Base-by-base conservation (phyloP, 2,329 filamentous ascomycete species). In the Sporothrix curviconia region DNA sequence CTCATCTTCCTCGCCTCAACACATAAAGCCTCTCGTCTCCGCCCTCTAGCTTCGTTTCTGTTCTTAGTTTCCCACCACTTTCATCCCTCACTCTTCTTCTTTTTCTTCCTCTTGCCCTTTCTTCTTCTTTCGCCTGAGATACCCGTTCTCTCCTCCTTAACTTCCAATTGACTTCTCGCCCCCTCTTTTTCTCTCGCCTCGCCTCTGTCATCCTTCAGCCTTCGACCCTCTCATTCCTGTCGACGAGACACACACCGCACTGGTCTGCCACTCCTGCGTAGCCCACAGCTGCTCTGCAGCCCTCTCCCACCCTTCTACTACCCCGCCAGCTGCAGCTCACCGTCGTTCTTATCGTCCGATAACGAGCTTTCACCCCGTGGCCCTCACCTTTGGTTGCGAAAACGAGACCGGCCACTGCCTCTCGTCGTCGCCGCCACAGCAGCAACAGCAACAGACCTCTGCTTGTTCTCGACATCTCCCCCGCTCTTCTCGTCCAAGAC, bases 61-160 rank as follows among this genome's bases (percentile, higher is more conserved):
- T 19, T 30, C 24, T 30, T 30, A 22, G 47, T 34, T 42, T 39
- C 25, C 51, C 46, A 37, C 36, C 55, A 51, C 9, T 57, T 57
- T 39, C 46, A 32, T n/a, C 9, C 30, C 28, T 24, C 39, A 30
- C 9, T 24, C 22, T 36, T 17, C 25, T 7, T 42, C 49, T 37
- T 7, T 37, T 32, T 22, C 42, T 39, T 42, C 42, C 17, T 32
- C 17, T 19, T 24, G 6, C 19, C 28, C 24, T 42, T 54, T 17
- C 12, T 14, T 36, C 40, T 39, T 7, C 5, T 46, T 17, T 43
- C 5, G 30, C 9, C 15, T 34, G 1, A 46, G 12, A 25, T 42
- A 15, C 19, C 19, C 22, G 15, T 34, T 30, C 37, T 34, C 36
- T 37, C 8, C 3, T 25, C 11, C n/a, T 7, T 40, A 11, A 14